Evolutionary conservation across 495 filamentous ascomycete species (phyloP).

Genomic region (Usnea hakonensis): DNA sequence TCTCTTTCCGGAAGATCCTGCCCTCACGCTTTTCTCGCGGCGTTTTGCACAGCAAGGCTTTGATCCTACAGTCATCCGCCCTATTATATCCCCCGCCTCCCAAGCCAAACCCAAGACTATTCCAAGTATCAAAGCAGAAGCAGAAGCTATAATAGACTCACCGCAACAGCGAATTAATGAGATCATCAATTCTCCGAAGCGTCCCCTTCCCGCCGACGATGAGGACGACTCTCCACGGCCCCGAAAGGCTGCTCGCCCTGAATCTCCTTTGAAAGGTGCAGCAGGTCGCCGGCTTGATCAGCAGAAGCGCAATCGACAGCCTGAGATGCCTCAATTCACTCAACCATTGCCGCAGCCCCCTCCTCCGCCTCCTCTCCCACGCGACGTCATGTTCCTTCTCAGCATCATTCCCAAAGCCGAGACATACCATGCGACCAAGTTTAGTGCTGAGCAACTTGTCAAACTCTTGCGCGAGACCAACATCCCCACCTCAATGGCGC

Average conservation of each 20-base stretch:
- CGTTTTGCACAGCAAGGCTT: slow-evolving; percentile 62
- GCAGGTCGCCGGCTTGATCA: slow-evolving; percentile 77
- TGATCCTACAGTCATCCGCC: slow-evolving; percentile 67
- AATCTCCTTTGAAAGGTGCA: slow-evolving; percentile 65
- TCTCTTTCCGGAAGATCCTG: slow-evolving; percentile 80
- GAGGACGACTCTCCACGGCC: slow-evolving; percentile 64
- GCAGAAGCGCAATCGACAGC: slow-evolving; percentile 37
- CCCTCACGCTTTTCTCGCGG: slow-evolving; percentile 62
- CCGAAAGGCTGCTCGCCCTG: slow-evolving; percentile 57
- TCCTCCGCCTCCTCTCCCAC: slow-evolving; percentile 53
- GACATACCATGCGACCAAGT: slow-evolving; percentile 55
- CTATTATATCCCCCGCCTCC: slow-evolving; percentile 70
- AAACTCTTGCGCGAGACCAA: slow-evolving; percentile 59
- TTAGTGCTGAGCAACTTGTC: slow-evolving; percentile 65
- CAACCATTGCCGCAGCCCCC: slow-evolving; percentile 25
- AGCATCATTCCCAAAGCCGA: slow-evolving; percentile 74
- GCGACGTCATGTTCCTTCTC: slow-evolving; percentile 72
- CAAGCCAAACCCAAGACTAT: slow-evolving; percentile 62
- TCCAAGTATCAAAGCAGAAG: slow-evolving; percentile 42
- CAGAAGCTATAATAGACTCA: slow-evolving; percentile 44
- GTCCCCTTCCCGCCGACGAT: slow-evolving; percentile 61
- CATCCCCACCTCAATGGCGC: slow-evolving; percentile 49
- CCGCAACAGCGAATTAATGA: slow-evolving; percentile 46
- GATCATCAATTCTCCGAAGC: slow-evolving; percentile 66
- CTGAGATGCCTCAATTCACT: slow-evolving; percentile 23